These are phyloP conservation scores for Salix arbutifolia DNA, from an alignment of 345 rosid genomes.

Conservation along the genomic window DNA sequence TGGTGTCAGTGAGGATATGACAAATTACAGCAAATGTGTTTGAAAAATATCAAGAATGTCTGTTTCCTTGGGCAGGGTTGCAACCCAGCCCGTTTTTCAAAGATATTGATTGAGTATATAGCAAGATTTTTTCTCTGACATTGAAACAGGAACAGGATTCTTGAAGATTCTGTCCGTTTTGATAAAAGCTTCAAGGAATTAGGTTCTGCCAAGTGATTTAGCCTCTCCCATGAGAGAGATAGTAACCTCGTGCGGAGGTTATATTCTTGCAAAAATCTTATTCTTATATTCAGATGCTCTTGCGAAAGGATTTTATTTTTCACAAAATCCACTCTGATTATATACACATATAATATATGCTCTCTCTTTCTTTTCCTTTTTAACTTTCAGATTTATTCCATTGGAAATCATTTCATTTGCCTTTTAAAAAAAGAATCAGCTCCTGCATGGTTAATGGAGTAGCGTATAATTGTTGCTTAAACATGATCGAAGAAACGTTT, in stretches of 20 bases:
- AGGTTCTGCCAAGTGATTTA: conserved; percentile 28
- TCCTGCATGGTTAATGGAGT: conserved; percentile 14
- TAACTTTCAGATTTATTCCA: conserved; percentile 13
- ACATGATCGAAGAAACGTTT: neutral
- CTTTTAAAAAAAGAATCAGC: conserved; percentile 18
- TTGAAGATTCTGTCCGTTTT: conserved; percentile 27
- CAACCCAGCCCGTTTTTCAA: conserved; percentile 6
- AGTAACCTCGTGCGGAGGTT: conserved; percentile 20
- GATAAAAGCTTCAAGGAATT: conserved; percentile 26
- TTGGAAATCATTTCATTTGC: conserved; percentile 21
- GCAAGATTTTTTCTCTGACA: conserved; percentile 17
- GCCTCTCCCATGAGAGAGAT: neutral
- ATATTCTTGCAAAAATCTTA: conserved; percentile 23
- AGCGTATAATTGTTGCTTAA: neutral
- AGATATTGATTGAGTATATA: conserved; percentile 14
- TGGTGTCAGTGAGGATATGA: conserved; percentile 4
- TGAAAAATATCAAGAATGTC: conserved; percentile 32
- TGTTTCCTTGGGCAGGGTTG: conserved; percentile 19
- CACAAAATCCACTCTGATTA: neutral
- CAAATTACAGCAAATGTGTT: conserved; percentile 22
- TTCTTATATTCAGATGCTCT: conserved; percentile 27
- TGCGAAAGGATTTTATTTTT: conserved; percentile 24
- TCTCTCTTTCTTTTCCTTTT: neutral
- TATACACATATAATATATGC: neutral
- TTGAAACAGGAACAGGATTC: neutral